Percentiles rank a stretch among this genome's conserved stretches.
phyloP scores from a whole-genome alignment of 2,329 filamentous ascomycete genomes.

The Rhynchosporium graminicola region DNA sequence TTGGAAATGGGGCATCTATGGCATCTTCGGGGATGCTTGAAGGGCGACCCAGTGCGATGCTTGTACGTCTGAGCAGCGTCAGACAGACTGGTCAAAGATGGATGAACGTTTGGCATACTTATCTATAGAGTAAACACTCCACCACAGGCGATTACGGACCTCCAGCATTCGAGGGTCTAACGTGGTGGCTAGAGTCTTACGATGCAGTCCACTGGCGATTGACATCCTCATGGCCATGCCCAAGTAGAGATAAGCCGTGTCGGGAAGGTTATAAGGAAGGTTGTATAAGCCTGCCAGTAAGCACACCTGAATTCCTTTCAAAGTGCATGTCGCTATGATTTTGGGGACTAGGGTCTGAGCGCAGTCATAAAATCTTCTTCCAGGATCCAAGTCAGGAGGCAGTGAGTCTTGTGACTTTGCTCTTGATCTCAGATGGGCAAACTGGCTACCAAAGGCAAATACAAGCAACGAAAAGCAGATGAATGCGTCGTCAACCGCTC shows the following conservation, averaged over 20 bases:
- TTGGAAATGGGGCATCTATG: neutral
- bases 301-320: slow-evolving; percentile 7
- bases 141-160: slow-evolving; percentile 10
- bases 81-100: neutral
- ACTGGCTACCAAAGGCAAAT: slow-evolving; percentile 4
- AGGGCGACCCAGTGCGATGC: neutral
- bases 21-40: neutral
- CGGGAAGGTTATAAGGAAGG: neutral
- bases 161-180: neutral
- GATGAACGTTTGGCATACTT: neutral
- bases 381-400: neutral
- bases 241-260: slow-evolving; percentile 6
- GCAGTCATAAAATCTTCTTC: neutral
- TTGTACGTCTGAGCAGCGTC: neutral
- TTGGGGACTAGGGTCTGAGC: slow-evolving; percentile 6
- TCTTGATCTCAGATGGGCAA: neutral
- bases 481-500: neutral
- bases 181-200: neutral
- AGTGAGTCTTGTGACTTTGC: slow-evolving; percentile 3
- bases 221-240: slow-evolving; percentile 10
- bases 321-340: neutral
- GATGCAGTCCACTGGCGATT: slow-evolving; percentile 9
- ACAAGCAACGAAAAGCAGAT: slow-evolving; percentile 4
- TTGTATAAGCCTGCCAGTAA: slow-evolving; percentile 6
- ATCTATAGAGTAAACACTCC: slow-evolving; percentile 11